Evolutionary conservation across 306 rosid genomes (phyloP).

Genomic region (Delonix regia): DNA sequence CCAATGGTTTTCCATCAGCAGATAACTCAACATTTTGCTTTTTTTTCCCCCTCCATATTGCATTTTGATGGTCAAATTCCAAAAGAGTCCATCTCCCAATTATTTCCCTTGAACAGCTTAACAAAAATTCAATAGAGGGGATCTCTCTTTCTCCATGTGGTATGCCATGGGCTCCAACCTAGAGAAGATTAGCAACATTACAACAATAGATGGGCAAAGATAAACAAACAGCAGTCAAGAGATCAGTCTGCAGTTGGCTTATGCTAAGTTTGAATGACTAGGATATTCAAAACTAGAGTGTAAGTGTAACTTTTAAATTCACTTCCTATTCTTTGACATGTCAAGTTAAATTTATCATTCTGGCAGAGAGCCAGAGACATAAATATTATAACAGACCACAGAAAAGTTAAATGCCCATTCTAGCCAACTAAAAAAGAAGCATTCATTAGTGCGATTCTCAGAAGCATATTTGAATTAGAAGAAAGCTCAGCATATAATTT

Average conservation of each 20-base stretch:
- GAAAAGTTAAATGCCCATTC: slow-evolving; percentile 4
- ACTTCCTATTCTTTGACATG: not conserved
- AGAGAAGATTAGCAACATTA: not conserved
- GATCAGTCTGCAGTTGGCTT: not conserved
- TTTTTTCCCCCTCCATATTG: not conserved
- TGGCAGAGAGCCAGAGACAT: not conserved
- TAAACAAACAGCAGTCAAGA: slow-evolving; percentile 12
- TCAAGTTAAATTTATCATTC: not conserved
- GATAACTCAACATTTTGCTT: no score
- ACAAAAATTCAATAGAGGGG: not conserved
- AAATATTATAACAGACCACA: not conserved
- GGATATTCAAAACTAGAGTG: slow-evolving; percentile 1
- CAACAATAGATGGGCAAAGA: not conserved
- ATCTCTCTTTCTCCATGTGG: not conserved
- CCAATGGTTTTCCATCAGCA: not conserved
- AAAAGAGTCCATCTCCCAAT: not conserved
- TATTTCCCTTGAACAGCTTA: not conserved
- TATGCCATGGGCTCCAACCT: not conserved
- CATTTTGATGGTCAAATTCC: not conserved
- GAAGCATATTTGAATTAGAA: slow-evolving; percentile 4
- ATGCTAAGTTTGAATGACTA: not conserved
- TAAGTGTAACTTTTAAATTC: not conserved
- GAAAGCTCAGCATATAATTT: slow-evolving; percentile 28
- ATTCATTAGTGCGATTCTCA: slow-evolving; percentile 21
- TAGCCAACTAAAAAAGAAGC: slow-evolving; percentile 11